phyloP scores from a whole-genome alignment of 805 yeast species.

The Hanseniaspora pseudoguilliermondii region DNA sequence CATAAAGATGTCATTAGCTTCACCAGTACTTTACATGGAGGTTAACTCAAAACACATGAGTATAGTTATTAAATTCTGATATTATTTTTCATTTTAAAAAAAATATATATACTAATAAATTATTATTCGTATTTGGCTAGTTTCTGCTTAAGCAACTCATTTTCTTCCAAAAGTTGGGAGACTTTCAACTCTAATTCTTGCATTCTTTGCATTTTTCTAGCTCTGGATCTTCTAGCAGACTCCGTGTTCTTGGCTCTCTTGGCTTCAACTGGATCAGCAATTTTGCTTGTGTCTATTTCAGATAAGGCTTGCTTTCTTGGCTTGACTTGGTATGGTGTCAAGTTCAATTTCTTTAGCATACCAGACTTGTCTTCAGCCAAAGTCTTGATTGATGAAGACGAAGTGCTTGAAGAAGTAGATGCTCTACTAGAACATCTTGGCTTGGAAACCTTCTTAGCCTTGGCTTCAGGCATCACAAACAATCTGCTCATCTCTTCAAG shows the following conservation, averaged over 20 bases:
- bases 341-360: conserved; percentile 54
- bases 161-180: conserved; percentile 51
- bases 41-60: conserved; percentile 34
- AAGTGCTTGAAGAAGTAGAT: conserved; percentile 12
- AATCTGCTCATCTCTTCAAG: conserved; percentile 19
- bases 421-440: conserved; percentile 4
- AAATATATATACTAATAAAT: no score
- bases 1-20: conserved; percentile 68
- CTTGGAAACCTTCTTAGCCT: conserved; percentile 1
- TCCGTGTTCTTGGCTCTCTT: conserved; percentile 93
- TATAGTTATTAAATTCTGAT: no score
- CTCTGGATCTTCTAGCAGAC: conserved; percentile 92
- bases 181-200: conserved; percentile 67
- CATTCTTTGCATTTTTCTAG: conserved; percentile 84
- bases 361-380: conserved; percentile 1
- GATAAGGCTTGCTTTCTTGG: conserved; percentile 57
- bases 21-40: conserved; percentile 92
- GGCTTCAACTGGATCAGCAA: conserved; percentile 52
- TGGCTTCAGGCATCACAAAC: background rate
- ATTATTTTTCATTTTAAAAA: background rate
- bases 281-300: conserved; percentile 47
- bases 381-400: conserved; percentile 21
- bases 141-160: conserved; percentile 43
- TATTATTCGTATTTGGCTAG: conserved; percentile 22
- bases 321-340: conserved; percentile 65